Conservation (phyloP, 352 stramenopile species). For the Globisporangium rhizosaccharum region DNA sequence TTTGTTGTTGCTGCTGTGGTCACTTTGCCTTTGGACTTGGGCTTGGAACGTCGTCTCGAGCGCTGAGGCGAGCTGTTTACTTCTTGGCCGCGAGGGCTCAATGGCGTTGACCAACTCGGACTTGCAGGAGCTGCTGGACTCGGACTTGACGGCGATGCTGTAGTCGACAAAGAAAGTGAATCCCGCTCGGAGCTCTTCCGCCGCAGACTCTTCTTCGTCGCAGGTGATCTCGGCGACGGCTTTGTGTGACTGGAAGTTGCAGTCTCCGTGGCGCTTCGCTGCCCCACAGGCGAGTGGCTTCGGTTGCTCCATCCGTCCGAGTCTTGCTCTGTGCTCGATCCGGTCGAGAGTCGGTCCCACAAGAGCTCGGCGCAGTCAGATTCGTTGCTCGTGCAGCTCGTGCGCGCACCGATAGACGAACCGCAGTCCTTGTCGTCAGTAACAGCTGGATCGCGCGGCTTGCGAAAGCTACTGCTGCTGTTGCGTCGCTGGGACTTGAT, state of each 20-base stretch:
- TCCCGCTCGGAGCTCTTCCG: background rate
- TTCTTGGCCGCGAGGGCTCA: no score
- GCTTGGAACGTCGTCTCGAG: background rate
- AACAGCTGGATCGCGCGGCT: slow-evolving; percentile 3
- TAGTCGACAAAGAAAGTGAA: background rate
- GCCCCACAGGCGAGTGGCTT: slow-evolving; percentile 9
- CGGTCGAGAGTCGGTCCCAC: slow-evolving; percentile 41
- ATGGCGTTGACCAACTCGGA: no score
- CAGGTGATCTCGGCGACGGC: background rate
- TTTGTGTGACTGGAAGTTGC: background rate
- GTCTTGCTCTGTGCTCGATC: slow-evolving; percentile 28
- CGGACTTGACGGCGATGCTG: background rate
- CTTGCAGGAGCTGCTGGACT: background rate
- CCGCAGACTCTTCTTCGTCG: background rate
- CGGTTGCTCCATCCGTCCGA: slow-evolving; percentile 17
- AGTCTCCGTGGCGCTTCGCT: background rate
- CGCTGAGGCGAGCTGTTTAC: background rate
- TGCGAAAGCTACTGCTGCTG: slow-evolving; percentile 7
- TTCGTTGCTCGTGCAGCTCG: slow-evolving; percentile 41
- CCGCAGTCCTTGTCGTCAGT: slow-evolving; percentile 19
- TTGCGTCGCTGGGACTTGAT: background rate
- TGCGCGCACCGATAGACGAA: slow-evolving; percentile 27
- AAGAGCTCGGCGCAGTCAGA: slow-evolving; percentile 12
- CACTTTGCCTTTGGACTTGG: background rate
- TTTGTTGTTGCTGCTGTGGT: no score